Base-by-base conservation (phyloP, 208 protist species). In the Acanthamoeba sp. region DNA sequence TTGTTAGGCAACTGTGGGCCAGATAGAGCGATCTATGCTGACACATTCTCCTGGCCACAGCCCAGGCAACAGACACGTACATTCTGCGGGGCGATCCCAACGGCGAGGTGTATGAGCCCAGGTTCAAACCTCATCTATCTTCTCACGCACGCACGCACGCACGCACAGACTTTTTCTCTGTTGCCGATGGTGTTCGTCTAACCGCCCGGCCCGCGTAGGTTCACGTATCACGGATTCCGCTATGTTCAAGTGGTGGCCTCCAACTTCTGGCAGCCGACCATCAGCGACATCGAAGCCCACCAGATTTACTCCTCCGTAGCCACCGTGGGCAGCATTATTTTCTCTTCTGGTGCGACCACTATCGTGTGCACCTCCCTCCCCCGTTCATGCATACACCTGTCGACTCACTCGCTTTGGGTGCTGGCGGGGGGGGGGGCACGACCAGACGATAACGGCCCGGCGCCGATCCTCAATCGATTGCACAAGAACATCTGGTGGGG, bases 141-240 rank as follows among this genome's bases (percentile, higher is more conserved):
- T n/a, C n/a, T n/a, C n/a, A n/a, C n/a, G n/a, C n/a, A n/a, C n/a
- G n/a, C n/a, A n/a, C n/a, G n/a, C n/a, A n/a, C n/a, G n/a, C n/a
- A n/a, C n/a, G n/a, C n/a, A n/a, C n/a, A n/a, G n/a, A n/a, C n/a
- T n/a, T n/a, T n/a, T n/a, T n/a, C n/a, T n/a, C n/a, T n/a, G n/a
- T 62, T n/a, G n/a, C n/a, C n/a, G n/a, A n/a, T n/a, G n/a, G n/a
- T n/a, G n/a, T n/a, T n/a, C n/a, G 55, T 12, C 55, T 62, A 62
- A 62, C 55, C 22, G 22, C 55, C 12, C 55, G 12, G 12, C 12
- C 12, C 12, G 16, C 22, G 12, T 62, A 7, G 69, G 38, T 78
- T 78, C 69, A 96, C 95, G 12, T 96, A 96, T 71, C 95, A 96
- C 78, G 95, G 95, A 2, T 96, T 96, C 71, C 94, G 95, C 32